Evolutionary conservation across 2,329 filamentous ascomycete species (phyloP).

Genomic region (Neofusicoccum kwambonambiense): DNA sequence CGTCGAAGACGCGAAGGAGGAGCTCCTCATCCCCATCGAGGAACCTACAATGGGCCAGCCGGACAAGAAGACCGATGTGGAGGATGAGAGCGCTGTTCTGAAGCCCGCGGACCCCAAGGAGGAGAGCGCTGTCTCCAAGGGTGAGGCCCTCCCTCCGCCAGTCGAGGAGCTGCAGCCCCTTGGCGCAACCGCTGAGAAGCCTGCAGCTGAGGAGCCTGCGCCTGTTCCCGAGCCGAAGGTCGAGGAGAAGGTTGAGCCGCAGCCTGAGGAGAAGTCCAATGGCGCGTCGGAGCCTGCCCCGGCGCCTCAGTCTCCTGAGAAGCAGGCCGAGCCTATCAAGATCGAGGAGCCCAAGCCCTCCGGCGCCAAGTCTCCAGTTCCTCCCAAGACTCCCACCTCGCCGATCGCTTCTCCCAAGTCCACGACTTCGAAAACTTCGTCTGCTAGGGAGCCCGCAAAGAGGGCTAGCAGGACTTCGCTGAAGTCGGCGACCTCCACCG

Average conservation of each 20-base stretch:
- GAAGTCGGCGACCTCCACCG: slow-evolving; percentile 12
- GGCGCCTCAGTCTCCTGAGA: slow-evolving; percentile 27
- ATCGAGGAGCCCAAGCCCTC: slow-evolving; percentile 9
- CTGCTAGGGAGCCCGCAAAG: slow-evolving; percentile 12
- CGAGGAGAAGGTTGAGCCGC: slow-evolving; percentile 16
- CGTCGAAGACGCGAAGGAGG: slow-evolving; percentile 16
- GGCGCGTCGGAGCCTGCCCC: slow-evolving; percentile 30
- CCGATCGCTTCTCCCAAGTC: slow-evolving; percentile 17
- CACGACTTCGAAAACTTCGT: slow-evolving; percentile 7
- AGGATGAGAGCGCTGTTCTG: slow-evolving; percentile 41
- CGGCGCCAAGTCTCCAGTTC: slow-evolving; percentile 29
- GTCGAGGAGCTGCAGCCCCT: slow-evolving; percentile 24
- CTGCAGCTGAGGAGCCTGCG: neutral
- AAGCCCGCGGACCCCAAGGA: slow-evolving; percentile 42
- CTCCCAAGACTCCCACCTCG: slow-evolving; percentile 15
- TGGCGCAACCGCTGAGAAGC: slow-evolving; percentile 3
- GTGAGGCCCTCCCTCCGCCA: slow-evolving; percentile 35
- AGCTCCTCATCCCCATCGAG: slow-evolving; percentile 22
- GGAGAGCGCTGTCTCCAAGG: slow-evolving; percentile 37
- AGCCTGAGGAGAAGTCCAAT: slow-evolving; percentile 29
- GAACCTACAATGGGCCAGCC: slow-evolving; percentile 37
- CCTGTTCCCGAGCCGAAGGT: neutral
- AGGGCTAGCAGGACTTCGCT: slow-evolving; percentile 14
- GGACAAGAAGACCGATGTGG: slow-evolving; percentile 44
- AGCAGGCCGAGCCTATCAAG: slow-evolving; percentile 17